phyloP scores from a whole-genome alignment of 371 early-diverging fungal genomes.

The Circinella umbellata region DNA sequence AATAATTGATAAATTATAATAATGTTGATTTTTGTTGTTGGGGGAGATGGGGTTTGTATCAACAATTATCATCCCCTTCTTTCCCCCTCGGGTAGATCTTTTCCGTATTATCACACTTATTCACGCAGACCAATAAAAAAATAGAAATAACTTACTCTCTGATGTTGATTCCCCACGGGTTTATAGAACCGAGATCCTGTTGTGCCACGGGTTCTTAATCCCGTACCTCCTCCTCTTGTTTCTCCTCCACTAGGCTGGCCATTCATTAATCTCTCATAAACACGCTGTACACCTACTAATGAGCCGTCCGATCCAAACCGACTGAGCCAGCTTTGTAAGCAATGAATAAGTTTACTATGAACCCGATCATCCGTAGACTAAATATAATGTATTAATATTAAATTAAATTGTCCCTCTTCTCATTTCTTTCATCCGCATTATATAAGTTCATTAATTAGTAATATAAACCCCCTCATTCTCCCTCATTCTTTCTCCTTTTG shows the following conservation, averaged over 20 bases:
- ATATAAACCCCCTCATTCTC: too few relatives aligned
- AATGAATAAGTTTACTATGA: slow-evolving; percentile 40
- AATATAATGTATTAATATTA: not conserved
- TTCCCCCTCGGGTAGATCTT: too few relatives aligned
- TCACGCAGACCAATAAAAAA: too few relatives aligned
- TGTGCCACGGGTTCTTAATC: slow-evolving; percentile 6
- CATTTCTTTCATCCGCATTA: too few relatives aligned
- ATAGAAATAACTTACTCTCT: not conserved
- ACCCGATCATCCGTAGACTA: slow-evolving; percentile 42
- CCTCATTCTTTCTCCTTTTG: too few relatives aligned
- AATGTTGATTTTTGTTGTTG: too few relatives aligned
- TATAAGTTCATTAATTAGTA: too few relatives aligned
- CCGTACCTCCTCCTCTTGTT: not conserved
- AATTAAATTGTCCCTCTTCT: too few relatives aligned
- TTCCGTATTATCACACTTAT: too few relatives aligned
- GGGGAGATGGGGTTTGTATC: too few relatives aligned
- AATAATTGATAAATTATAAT: too few relatives aligned
- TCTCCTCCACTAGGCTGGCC: slow-evolving; percentile 6
- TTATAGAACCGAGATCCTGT: slow-evolving; percentile 1
- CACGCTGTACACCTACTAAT: slow-evolving; percentile 34
- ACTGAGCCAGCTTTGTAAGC: slow-evolving; percentile 42
- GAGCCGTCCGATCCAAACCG: slow-evolving; percentile 35
- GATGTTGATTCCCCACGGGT: not conserved
- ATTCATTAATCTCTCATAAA: slow-evolving; percentile 36
- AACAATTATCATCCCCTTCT: too few relatives aligned